phyloP scores from a whole-genome alignment of 192 early-diverging fungal genomes.

The Backusella macrospora region DNA sequence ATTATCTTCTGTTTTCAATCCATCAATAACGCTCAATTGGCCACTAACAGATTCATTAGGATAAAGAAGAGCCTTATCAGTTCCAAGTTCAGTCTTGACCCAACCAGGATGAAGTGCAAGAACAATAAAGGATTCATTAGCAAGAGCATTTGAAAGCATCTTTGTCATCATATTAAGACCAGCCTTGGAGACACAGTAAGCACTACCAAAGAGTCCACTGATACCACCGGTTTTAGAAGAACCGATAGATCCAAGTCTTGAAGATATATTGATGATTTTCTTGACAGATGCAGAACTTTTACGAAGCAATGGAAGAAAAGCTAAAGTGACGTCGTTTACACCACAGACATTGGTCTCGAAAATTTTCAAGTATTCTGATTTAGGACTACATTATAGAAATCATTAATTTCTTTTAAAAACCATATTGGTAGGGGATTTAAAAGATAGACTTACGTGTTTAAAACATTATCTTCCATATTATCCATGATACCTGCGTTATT shows the following conservation, averaged over 20 bases:
- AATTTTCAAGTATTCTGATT: constrained; percentile 16
- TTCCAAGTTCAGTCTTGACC: constrained; percentile 36
- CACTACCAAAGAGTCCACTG: neutral
- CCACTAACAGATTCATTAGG: constrained; percentile 1
- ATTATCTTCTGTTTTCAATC: neutral
- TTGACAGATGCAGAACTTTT: constrained; percentile 19
- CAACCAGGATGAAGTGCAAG: constrained; percentile 29
- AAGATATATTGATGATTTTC: constrained; percentile 39
- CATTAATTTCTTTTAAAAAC: neutral
- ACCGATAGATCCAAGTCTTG: constrained; percentile 33
- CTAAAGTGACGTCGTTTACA: constrained; percentile 24
- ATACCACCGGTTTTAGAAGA: neutral
- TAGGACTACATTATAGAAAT: constrained; percentile 19
- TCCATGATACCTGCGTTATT: constrained; percentile 37
- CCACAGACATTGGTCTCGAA: constrained; percentile 41
- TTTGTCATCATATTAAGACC: constrained; percentile 32
- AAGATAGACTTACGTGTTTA: constrained; percentile 17
- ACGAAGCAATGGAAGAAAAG: constrained; percentile 19
- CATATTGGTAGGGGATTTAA: neutral
- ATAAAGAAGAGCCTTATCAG: neutral
- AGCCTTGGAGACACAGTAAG: constrained; percentile 32
- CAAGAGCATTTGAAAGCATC: neutral
- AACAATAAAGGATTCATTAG: constrained; percentile 18
- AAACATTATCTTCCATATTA: neutral
- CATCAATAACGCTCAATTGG: neutral